These are phyloP conservation scores for Chalara sp. DNA, from an alignment of 2,329 filamentous ascomycete species.

Conservation along the genomic window DNA sequence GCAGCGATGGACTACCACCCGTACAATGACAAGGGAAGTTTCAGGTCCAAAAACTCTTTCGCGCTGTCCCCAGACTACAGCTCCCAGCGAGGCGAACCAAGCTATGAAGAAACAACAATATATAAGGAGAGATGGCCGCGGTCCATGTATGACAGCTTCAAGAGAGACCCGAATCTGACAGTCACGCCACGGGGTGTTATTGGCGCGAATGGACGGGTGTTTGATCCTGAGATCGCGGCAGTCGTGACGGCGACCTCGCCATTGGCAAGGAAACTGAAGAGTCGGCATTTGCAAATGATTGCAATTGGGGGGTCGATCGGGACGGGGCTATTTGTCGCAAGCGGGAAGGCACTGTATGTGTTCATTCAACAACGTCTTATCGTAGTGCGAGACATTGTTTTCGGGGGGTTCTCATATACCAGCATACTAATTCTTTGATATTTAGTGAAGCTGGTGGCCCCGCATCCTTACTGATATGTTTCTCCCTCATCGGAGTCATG, in stretches of 20 bases:
- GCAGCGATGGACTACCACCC: too few relatives aligned
- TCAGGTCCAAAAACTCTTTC: not conserved
- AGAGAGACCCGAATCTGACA: conserved; percentile 34
- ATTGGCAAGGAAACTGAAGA: conserved; percentile 71
- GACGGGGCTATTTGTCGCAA: conserved; percentile 78
- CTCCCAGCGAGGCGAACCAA: conserved; percentile 15
- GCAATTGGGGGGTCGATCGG: conserved; percentile 90
- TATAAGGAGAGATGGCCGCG: conserved; percentile 9
- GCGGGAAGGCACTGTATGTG: conserved; percentile 37
- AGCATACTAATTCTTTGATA: too few relatives aligned
- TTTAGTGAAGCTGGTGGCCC: conserved; percentile 55
- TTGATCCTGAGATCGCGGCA: conserved; percentile 56
- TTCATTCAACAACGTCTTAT: too few relatives aligned
- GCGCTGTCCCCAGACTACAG: conserved; percentile 12
- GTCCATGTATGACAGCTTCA: conserved; percentile 22
- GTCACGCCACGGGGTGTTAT: conserved; percentile 36
- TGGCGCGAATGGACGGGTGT: conserved; percentile 31
- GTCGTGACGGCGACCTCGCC: conserved; percentile 63
- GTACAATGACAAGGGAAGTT: not conserved
- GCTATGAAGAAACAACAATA: conserved; percentile 17
- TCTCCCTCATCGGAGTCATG: conserved; percentile 75
- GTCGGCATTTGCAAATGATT: conserved; percentile 92
- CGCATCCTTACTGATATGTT: conserved; percentile 72
- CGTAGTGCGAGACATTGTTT: conserved; percentile 55
- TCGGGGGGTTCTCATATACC: conserved; percentile 29